Base-by-base conservation (phyloP, 176 grass and related monocot species). In the Rhynchospora breviuscula region DNA sequence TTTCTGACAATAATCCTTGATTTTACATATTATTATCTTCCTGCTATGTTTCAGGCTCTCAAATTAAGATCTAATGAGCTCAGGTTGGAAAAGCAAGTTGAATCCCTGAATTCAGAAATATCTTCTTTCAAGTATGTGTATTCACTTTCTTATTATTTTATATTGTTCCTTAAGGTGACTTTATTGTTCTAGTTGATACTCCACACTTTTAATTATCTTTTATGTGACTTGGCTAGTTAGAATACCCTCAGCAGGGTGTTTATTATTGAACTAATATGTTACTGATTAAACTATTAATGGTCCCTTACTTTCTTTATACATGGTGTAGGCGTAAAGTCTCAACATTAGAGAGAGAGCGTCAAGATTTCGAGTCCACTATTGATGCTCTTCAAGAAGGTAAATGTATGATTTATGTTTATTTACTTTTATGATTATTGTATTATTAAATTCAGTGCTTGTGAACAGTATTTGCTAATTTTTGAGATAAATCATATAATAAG, bases 381-480 rank as follows among this genome's bases (percentile, higher is more conserved):
- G 89, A 94, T 83, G 97, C 93, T 87, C 84, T 99, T 74, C 93
- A 96, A 92, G 97, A 99, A 99, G 97, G 97, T 94, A 82, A 25
- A 64, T 57, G 49, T 17, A 54, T 53, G 26, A 70, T 10, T 65
- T 5, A 31, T 54, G 29, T 51, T 19, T 6, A 25, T 51, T 43
- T 51, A 73, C n/a, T 48, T 73, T 23, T 23, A 45, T 73, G 10
- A 51, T 23, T 49, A 81, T 83, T 83, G 18, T 44, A 67, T 54
- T 83, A 29, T 80, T 80, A 25, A 80, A 62, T 59, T 60, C 54
- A 71, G 65, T 68, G 31, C 47, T 75, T 53, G 47, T 43, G 18
- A 73, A 48, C 66, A 69, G n/a, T 40, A 67, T 67, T 67, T 1
- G 5, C 15, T 67, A 67, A 35, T 67, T 68, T 68, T 8, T 14